Evolutionary conservation across 2,329 filamentous ascomycete genomes (phyloP), one percentile per base, ranked within the genome.

Genomic region (Beauveria sp.): DNA sequence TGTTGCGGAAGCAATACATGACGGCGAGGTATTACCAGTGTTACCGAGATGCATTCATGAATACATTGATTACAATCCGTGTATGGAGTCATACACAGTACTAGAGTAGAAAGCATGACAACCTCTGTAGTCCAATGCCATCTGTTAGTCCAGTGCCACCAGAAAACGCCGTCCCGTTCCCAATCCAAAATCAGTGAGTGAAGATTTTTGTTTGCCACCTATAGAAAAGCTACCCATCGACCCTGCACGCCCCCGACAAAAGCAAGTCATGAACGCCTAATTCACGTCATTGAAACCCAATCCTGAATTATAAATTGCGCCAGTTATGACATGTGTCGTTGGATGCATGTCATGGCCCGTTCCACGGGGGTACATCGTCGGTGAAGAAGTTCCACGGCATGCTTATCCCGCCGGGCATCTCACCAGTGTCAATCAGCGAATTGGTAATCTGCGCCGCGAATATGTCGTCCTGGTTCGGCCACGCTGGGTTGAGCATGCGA

Each of bases 301-400:
- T 14, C 22, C 20, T 18, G 16, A 16, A 28, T 20, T 43, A 16
- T 14, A 14, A 10, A 45, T 4, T 20, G 16, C 45, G 12, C 40
- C 16, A 6, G 20, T 10, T 10, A 12, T 45, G 8, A 9, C 6
- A 31, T 14, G 14, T 14, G 14, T 22, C 4, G 8, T n/a, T 34
- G 2, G 5, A 16, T 26, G 34, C 16, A 1, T 5, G 20, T 49
- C 20, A 58, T 4, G 55, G 55, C 45, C 55, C 55, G 12, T 58
- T 50, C 55, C 55, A 58, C 18, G 60, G 60, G 57, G 18, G 48
- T 42, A 58, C n/a, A 31, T 71, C 66, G 43, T 67, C 70, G 31
- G 66, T 69, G 56, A 73, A 55, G 52, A 72, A 67, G 1, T 67
- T 69, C 71, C 71, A 73, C 20, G 70, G 64, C 40, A 70, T 69